phyloP scores from a whole-genome alignment of 306 rosid genomes.

The Trichosanthes truncata region DNA sequence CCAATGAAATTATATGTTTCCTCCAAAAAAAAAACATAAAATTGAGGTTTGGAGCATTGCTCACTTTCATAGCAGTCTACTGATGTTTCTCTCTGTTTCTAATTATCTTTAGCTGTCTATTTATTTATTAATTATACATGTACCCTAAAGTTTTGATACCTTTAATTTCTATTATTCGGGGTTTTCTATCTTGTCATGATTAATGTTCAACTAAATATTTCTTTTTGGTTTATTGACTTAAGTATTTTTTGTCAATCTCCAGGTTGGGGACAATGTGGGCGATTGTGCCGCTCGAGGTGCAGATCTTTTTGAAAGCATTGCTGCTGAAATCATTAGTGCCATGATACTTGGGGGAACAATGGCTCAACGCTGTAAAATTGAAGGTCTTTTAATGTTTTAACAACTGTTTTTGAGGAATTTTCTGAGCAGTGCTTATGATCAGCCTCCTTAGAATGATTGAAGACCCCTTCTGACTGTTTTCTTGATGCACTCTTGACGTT shows the following conservation, averaged over 20 bases:
- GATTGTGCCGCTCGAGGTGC: conserved; percentile 99
- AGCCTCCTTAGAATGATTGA: conserved; percentile 2
- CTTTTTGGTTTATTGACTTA: neutral
- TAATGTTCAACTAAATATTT: neutral
- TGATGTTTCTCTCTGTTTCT: neutral
- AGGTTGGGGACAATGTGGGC: conserved; percentile 99
- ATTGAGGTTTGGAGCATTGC: neutral
- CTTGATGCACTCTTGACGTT: conserved; percentile 21
- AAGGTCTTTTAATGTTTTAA: conserved; percentile 28
- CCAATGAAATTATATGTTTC: too few species aligned
- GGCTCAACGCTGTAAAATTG: conserved; percentile 92
- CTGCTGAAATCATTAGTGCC: conserved; percentile 98
- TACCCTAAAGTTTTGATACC: neutral
- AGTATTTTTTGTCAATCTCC: conserved; percentile 9
- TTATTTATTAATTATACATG: neutral
- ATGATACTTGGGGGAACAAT: conserved; percentile 98
- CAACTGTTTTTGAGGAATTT: neutral
- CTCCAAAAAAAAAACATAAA: neutral
- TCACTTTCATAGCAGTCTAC: neutral
- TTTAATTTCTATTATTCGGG: neutral
- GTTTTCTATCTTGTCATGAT: neutral
- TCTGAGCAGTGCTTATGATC: neutral
- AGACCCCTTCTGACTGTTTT: conserved; percentile 11
- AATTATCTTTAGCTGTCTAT: neutral
- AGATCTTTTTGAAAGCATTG: conserved; percentile 98